Percentiles rank a stretch among this genome's conserved stretches.
Evolutionary conservation across 179 eudicot species (phyloP).

Genomic region (Silene vulgaris): DNA sequence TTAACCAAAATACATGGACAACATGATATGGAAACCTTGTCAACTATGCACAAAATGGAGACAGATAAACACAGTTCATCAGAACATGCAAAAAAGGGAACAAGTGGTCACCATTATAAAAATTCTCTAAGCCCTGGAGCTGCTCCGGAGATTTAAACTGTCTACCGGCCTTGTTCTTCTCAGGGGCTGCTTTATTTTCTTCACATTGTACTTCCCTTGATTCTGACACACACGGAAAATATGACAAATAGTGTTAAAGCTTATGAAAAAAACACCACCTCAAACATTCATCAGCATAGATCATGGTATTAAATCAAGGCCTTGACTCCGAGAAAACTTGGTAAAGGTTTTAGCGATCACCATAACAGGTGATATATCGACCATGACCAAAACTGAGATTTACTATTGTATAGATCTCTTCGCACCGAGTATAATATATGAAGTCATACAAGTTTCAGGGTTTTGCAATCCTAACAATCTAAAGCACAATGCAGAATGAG

Average conservation of each 20-base stretch:
- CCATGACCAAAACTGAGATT: too few relatives aligned
- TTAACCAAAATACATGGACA: neutral
- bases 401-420: neutral
- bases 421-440: neutral
- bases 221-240: slow-evolving; percentile 29
- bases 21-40: neutral
- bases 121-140: slow-evolving; percentile 72
- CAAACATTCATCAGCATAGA: neutral
- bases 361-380: neutral
- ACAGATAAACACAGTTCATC: neutral
- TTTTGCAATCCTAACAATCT: neutral
- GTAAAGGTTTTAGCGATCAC: neutral
- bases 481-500: neutral
- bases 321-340: neutral
- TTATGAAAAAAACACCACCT: too few relatives aligned
- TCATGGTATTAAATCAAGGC: neutral
- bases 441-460: neutral
- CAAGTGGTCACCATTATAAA: slow-evolving; percentile 46
- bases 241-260: neutral
- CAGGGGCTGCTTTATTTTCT: slow-evolving; percentile 54
- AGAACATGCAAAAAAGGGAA: slow-evolving; percentile 2
- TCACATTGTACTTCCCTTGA: slow-evolving; percentile 46
- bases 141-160: slow-evolving; percentile 75
- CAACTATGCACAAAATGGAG: neutral
- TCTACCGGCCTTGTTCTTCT: slow-evolving; percentile 56